Base-by-base conservation (phyloP, 148 eudicot genomes). In the Vaccinium vitisidaea region DNA sequence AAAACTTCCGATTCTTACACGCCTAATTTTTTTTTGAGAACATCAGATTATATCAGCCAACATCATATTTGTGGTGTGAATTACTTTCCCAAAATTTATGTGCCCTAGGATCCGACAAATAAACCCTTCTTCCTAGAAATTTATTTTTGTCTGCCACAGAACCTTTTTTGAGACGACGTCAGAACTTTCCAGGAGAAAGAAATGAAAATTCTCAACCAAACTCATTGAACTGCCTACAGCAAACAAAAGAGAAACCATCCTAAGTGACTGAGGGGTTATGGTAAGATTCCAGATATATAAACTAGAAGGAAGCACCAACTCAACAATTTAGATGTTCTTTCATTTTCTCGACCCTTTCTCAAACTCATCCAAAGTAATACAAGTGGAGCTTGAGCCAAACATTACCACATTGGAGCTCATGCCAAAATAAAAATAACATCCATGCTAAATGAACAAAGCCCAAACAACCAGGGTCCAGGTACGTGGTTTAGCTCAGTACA, bases 361-460 rank as follows among this genome's bases (percentile, higher is more conserved):
- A 53, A 53, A 9, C 55, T 53, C 15, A 2, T 75, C 14, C 9
- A 48, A 25, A 32, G 32, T 27, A 32, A 48, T 63, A 10, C 70
- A 63, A 63, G 70, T 63, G 10, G 21, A 69, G 59, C 75, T 82
- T 76, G 2, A 71, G 16, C 48, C 79, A 52, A 5, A 63, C 21
- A 63, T 63, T 63, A 12, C 63, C 53, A 16, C 18, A 49, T 16
- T 82, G 84, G 78, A 36, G 48, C 65, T 16, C 80, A 83, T 19
- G 54, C 13, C 55, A 75, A 18, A 75, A 11, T 27, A 23, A 46
- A 74, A 49, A 9, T 19, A 2, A 18, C 21, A 46, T 23, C 30
- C 27, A 49, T n/a, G 27, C 79, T 75, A 12, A 46, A 11, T 43
- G 52, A 63, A 23, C 79, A 75, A 25, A 49, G 23, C 21, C 54